Percentiles rank a stretch among this genome's conserved stretches.
Conservation (phyloP, 306 rosid species). For the Cucumis hystrix region DNA sequence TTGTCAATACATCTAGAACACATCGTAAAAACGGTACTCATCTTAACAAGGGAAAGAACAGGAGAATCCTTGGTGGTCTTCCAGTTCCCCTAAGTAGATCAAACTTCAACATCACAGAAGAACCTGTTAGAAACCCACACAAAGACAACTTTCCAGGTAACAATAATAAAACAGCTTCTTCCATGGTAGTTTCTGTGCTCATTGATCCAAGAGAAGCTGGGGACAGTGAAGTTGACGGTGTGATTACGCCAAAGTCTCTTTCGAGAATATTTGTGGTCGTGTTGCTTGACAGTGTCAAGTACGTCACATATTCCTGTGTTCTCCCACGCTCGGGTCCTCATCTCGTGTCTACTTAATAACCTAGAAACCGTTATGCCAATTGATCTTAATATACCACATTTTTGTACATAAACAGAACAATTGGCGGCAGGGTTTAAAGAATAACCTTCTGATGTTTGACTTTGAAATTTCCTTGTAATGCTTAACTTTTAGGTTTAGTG, state of each 20-base stretch:
- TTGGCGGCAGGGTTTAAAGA: conserved; percentile 1
- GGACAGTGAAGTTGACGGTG: conserved; percentile 53
- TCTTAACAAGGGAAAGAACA: conserved; percentile 36
- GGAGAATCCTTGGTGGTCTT: conserved; percentile 66
- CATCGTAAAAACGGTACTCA: conserved; percentile 29
- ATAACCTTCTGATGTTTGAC: not conserved
- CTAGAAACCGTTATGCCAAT: not conserved
- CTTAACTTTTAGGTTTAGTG: not conserved
- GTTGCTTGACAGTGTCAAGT: conserved; percentile 75
- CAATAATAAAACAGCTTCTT: conserved; percentile 40
- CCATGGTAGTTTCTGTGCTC: conserved; percentile 88
- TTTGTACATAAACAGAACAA: not conserved
- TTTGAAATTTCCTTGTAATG: not conserved
- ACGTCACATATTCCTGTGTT: conserved; percentile 87
- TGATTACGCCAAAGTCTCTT: conserved; percentile 61
- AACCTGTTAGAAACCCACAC: conserved; percentile 20
- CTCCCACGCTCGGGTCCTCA: conserved; percentile 60
- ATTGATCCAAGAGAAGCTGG: conserved; percentile 80
- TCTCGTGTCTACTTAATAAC: conserved; percentile 42
- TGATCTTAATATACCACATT: not conserved
- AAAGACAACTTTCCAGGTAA: conserved; percentile 43
- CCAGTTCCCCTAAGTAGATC: conserved; percentile 40
- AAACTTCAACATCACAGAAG: conserved; percentile 44
- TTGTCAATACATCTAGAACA: conserved; percentile 28
- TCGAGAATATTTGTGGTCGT: conserved; percentile 75